phyloP scores from a whole-genome alignment of 2,329 filamentous ascomycete genomes.

The Pezicula carpinea region DNA sequence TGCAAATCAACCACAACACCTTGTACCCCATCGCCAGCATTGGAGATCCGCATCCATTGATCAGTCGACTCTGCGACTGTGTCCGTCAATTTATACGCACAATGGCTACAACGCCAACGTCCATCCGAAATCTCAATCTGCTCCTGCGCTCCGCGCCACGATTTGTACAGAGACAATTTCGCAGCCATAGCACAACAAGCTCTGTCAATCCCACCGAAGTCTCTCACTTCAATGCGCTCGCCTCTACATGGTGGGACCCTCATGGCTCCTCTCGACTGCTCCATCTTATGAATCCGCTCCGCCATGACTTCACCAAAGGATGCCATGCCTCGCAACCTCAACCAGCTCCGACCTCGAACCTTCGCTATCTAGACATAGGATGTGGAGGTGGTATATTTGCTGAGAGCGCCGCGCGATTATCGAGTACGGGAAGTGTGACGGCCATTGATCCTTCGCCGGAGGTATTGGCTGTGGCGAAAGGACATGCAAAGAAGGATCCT shows the following conservation, averaged over 20 bases:
- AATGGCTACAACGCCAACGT: slow-evolving; percentile 16
- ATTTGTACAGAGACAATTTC: slow-evolving; percentile 25
- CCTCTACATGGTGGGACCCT: slow-evolving; percentile 95
- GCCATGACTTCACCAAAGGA: slow-evolving; percentile 81
- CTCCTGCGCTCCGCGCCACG: slow-evolving; percentile 26
- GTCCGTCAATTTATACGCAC: neutral
- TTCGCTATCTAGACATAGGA: slow-evolving; percentile 83
- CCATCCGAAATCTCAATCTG: slow-evolving; percentile 25
- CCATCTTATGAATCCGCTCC: slow-evolving; percentile 96
- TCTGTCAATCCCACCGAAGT: slow-evolving; percentile 86
- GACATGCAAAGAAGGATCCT: slow-evolving; percentile 73
- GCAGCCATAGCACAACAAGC: slow-evolving; percentile 19
- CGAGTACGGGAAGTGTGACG: slow-evolving; percentile 58
- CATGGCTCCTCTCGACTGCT: slow-evolving; percentile 87
- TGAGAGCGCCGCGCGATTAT: slow-evolving; percentile 72
- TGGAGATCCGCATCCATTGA: no score
- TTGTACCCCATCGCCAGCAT: no score
- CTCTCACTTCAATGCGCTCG: slow-evolving; percentile 89
- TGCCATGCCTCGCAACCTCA: slow-evolving; percentile 58
- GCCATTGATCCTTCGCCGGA: slow-evolving; percentile 74
- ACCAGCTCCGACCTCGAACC: slow-evolving; percentile 33
- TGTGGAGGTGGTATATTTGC: slow-evolving; percentile 97
- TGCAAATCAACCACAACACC: no score
- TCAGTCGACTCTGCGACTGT: no score
- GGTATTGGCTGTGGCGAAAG: slow-evolving; percentile 69